Percentiles rank a stretch among this genome's conserved stretches.
phyloP scores from a whole-genome alignment of 441 rosid genomes.

The Erodium texanum region DNA sequence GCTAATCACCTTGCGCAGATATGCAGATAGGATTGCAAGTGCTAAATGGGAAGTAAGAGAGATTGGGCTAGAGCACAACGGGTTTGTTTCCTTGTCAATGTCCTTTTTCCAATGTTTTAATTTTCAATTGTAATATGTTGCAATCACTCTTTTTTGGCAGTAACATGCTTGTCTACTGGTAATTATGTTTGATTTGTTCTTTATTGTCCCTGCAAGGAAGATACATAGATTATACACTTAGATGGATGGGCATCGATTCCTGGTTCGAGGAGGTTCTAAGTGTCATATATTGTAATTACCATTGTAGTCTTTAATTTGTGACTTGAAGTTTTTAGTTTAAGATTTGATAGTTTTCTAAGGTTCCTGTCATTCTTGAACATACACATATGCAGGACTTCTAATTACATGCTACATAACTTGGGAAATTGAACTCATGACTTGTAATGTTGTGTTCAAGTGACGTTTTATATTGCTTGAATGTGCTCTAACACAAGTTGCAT shows the following conservation, averaged over 20 bases:
- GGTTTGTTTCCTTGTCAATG: slow-evolving; percentile 47
- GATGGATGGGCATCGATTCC: too few species aligned
- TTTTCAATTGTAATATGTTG: not conserved
- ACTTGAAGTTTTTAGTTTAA: not conserved
- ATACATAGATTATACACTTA: not conserved
- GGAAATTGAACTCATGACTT: not conserved
- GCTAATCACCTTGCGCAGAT: slow-evolving; percentile 38
- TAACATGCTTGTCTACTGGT: not conserved
- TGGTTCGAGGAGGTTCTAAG: too few species aligned
- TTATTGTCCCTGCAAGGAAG: not conserved
- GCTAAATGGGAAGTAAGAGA: slow-evolving; percentile 97
- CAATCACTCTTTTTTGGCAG: not conserved
- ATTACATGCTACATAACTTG: not conserved
- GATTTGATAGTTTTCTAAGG: not conserved
- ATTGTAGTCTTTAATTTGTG: not conserved
- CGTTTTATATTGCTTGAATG: slow-evolving; percentile 2
- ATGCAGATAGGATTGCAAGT: slow-evolving; percentile 79
- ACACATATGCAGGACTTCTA: not conserved
- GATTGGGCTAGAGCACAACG: slow-evolving; percentile 93
- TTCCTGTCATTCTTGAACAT: not conserved
- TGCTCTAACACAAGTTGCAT: slow-evolving; percentile 12
- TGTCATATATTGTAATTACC: not conserved
- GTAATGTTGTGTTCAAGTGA: not conserved
- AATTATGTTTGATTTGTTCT: not conserved
- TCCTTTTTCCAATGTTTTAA: slow-evolving; percentile 6